These are phyloP conservation scores for Neurospora sp. DNA, from an alignment of 2,329 filamentous ascomycete species.

Conservation along the genomic window DNA sequence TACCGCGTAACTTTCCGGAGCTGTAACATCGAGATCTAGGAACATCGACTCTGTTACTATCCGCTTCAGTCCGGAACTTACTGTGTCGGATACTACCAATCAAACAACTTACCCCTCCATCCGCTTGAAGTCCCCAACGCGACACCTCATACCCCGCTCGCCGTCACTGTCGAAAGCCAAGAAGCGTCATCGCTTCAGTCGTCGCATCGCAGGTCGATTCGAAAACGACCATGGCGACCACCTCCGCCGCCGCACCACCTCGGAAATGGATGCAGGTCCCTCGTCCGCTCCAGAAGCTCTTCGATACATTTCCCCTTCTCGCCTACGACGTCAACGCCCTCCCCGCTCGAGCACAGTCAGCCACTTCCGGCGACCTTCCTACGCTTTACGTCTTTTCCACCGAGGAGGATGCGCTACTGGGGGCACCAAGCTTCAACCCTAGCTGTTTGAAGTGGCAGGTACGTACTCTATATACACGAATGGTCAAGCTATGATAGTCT, in stretches of 20 bases:
- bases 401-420: constrained; percentile 47
- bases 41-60: neutral
- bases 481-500: neutral
- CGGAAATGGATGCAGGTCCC: constrained; percentile 45
- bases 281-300: constrained; percentile 67
- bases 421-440: constrained; percentile 77
- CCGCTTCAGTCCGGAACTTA: neutral
- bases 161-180: neutral
- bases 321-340: constrained; percentile 68
- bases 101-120: neutral
- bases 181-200: constrained; percentile 4
- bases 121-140: neutral
- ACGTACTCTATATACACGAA: constrained; percentile 20
- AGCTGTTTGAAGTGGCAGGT: constrained; percentile 96
- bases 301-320: constrained; percentile 71
- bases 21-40: neutral
- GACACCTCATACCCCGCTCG: neutral
- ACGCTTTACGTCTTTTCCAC: constrained; percentile 71
- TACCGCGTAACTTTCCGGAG: neutral
- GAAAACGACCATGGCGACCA: constrained; percentile 11
- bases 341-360: constrained; percentile 45
- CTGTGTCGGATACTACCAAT: neutral
- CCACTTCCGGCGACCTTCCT: constrained; percentile 29
- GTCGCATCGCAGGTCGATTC: constrained; percentile 1
- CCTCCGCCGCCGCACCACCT: constrained; percentile 9